phyloP scores from a whole-genome alignment of 495 filamentous ascomycete species.

The Massariosphaeria phaeospora region DNA sequence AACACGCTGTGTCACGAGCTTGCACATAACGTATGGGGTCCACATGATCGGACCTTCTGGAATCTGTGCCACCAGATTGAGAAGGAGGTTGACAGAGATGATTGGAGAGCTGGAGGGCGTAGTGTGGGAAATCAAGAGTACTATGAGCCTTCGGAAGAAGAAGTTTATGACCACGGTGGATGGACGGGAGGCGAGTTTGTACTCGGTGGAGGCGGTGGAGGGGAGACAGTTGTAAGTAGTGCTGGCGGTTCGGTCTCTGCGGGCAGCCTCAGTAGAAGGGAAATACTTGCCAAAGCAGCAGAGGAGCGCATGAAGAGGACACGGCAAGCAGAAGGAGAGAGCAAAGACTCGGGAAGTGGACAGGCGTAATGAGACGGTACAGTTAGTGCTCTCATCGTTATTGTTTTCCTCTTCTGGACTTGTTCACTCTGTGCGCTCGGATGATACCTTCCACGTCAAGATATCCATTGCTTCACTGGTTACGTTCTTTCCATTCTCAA shows the following conservation, averaged over 20 bases:
- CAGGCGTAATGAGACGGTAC: neutral
- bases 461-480: no score
- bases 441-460: no score
- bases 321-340: slow-evolving; percentile 37
- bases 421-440: neutral
- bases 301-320: slow-evolving; percentile 65
- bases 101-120: slow-evolving; percentile 67
- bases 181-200: slow-evolving; percentile 88
- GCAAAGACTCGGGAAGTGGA: neutral
- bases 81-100: slow-evolving; percentile 70
- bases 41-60: slow-evolving; percentile 88
- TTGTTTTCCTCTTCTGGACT: neutral
- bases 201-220: slow-evolving; percentile 55
- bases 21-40: slow-evolving; percentile 79
- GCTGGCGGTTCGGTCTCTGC: slow-evolving; percentile 29
- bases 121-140: slow-evolving; percentile 62
- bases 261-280: slow-evolving; percentile 51
- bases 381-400: no score
- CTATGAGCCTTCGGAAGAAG: slow-evolving; percentile 60
- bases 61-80: slow-evolving; percentile 79
- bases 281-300: slow-evolving; percentile 68
- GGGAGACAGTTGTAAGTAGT: slow-evolving; percentile 26
- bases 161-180: slow-evolving; percentile 67
- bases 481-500: no score
- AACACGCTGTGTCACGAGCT: slow-evolving; percentile 94